Evolutionary conservation across 2,329 filamentous ascomycete genomes (phyloP), one percentile per base, ranked within the genome.

Genomic region (Beauveria sp.): DNA sequence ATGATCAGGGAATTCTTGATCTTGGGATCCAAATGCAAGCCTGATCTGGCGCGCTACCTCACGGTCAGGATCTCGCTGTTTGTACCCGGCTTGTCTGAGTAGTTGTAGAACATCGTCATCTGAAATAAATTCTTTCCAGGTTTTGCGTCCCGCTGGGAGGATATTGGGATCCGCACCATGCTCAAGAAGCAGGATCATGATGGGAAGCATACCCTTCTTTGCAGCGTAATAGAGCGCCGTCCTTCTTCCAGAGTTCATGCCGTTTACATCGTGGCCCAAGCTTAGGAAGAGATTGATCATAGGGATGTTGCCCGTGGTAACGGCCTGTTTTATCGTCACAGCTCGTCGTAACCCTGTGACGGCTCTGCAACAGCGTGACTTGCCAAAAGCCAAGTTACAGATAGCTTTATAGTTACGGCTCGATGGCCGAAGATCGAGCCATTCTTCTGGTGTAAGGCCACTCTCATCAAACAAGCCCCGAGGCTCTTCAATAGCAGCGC

Each of bases 161-260:
- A 46, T 22, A 14, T 46, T 46, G 44, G 44, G 44, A 46, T 46
- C 12, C 8, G 44, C 44, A 24, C 44, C 44, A 24, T 46, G 8
- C 12, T 46, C 44, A 9, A 46, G 20, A 10, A 46, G 44, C 8
- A 70, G 61, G 51, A 66, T 63, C 46, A 68, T 62, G 48, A 68
- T 66, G 24, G 66, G 7, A 30, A 30, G 28, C 28, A 30, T 30
- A 8, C 66, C 26, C 26, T 64, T 66, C 61, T 63, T 66, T 43
- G 64, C 67, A 40, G 69, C 68, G 61, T 67, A 66, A 48, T 68
- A 67, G 53, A 71, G 65, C 47, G 68, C 66, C 60, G 68, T 70
- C 62, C 64, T 65, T 55, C 65, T 66, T 62, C 66, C 64, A 40
- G 65, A 65, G 51, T 68, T 62, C 56, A 61, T 65, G 47, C 63